Conservation (phyloP, 2,329 filamentous ascomycete species). For the Aspergillus oerlinghausenensis region DNA sequence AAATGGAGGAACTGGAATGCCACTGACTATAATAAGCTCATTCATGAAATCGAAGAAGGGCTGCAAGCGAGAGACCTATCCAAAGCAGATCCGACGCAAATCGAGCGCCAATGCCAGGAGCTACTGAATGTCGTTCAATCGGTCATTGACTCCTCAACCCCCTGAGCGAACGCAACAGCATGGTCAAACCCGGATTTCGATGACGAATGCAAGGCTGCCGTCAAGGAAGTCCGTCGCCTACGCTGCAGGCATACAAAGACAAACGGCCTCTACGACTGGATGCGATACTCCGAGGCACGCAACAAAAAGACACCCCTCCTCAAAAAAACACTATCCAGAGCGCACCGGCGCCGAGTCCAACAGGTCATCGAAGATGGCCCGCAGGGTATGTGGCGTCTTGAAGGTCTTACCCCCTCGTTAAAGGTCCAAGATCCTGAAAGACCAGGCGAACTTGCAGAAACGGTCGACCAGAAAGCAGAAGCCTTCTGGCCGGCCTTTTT, state of each 20-base stretch:
- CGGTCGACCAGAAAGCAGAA: background rate
- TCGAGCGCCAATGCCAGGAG: constrained; percentile 11
- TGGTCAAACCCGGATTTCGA: constrained; percentile 20
- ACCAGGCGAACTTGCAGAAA: background rate
- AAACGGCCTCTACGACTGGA: background rate
- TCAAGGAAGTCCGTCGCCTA: constrained; percentile 4
- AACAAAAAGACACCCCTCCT: constrained; percentile 23
- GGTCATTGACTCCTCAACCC: constrained; percentile 21
- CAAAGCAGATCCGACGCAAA: background rate
- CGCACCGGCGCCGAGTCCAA: constrained; percentile 20
- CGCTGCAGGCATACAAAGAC: background rate
- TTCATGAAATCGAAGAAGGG: background rate
- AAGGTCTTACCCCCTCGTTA: constrained; percentile 7
- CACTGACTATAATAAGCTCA: background rate
- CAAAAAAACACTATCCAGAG: constrained; percentile 11
- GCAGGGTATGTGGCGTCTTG: constrained; percentile 17
- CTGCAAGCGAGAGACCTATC: background rate
- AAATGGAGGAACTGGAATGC: background rate
- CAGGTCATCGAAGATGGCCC: constrained; percentile 15
- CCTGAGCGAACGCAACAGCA: constrained; percentile 17
- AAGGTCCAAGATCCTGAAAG: background rate
- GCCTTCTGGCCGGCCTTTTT: background rate
- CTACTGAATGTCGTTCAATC: constrained; percentile 12
- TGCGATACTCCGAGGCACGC: constrained; percentile 13
- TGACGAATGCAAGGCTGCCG: constrained; percentile 15